phyloP scores from a whole-genome alignment of 2,329 filamentous ascomycete genomes.

The Zymoseptoria ardabiliae region DNA sequence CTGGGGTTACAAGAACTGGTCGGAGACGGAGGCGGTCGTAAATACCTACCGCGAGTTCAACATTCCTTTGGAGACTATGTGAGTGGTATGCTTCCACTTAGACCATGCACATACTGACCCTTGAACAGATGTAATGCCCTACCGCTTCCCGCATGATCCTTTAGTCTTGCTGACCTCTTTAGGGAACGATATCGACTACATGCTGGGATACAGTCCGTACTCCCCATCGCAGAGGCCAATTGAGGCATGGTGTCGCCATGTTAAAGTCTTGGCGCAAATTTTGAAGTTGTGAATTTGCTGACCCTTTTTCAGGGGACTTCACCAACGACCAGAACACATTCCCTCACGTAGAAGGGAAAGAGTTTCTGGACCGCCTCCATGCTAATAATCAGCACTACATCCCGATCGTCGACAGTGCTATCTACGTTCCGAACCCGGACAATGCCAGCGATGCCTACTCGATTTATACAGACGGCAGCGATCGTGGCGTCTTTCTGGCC shows the following conservation, averaged over 20 bases:
- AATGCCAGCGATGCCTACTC: constrained; percentile 58
- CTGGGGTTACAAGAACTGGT: constrained; percentile 74
- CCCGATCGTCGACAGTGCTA: constrained; percentile 56
- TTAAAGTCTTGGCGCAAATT: not conserved
- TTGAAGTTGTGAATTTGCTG: not conserved
- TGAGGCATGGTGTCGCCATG: not conserved
- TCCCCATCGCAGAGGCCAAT: too few species aligned
- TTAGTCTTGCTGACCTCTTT: not conserved
- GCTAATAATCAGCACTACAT: constrained; percentile 51
- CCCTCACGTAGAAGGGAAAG: constrained; percentile 41
- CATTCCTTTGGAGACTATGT: constrained; percentile 50
- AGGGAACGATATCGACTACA: constrained; percentile 42
- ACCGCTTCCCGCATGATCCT: not conserved
- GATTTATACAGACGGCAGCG: constrained; percentile 29
- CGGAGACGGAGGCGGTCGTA: constrained; percentile 52
- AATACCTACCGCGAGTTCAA: constrained; percentile 47
- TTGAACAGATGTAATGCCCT: not conserved
- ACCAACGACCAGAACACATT: constrained; percentile 49
- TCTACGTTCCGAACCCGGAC: constrained; percentile 65
- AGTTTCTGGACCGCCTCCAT: constrained; percentile 49
- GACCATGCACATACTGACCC: constrained; percentile 19
- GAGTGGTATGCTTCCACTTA: constrained; percentile 19
- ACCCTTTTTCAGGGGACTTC: constrained; percentile 39
- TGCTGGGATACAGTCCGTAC: constrained; percentile 47
- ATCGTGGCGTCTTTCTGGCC: constrained; percentile 28